Conservation (phyloP, 2,329 filamentous ascomycete genomes). For the Colletotrichum sp. region DNA sequence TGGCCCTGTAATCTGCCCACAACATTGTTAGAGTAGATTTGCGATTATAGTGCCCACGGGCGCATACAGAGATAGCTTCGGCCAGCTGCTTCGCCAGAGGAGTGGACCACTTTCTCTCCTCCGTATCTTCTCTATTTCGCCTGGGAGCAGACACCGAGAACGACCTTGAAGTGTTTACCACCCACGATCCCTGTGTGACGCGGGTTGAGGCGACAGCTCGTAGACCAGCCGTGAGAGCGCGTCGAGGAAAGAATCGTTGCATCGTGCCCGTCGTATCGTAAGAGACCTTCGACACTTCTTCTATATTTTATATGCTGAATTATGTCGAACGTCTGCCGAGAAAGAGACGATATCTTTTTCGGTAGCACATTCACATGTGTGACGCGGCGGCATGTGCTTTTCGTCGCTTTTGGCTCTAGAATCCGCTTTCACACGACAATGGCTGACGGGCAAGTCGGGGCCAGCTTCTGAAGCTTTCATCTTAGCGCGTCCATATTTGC, state of each 20-base stretch:
- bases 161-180: slow-evolving; percentile 10
- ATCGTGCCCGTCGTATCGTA: not conserved
- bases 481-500: not conserved
- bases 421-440: not conserved
- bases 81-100: slow-evolving; percentile 87
- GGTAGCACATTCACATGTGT: not conserved
- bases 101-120: slow-evolving; percentile 81
- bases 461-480: not conserved
- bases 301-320: not conserved
- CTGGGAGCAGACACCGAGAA: slow-evolving; percentile 30
- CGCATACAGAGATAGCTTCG: slow-evolving; percentile 79
- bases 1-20: slow-evolving; percentile 73
- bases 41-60: not conserved
- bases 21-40: not conserved
- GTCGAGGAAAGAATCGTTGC: not conserved
- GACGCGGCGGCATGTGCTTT: not conserved
- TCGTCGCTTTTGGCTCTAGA: not conserved
- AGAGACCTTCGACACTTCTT: not conserved
- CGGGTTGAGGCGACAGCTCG: not conserved
- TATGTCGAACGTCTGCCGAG: not conserved
- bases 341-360: not conserved
- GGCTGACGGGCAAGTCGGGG: not conserved
- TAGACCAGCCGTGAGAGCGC: not conserved
- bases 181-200: not conserved
- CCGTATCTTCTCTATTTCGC: slow-evolving; percentile 28